phyloP scores from a whole-genome alignment of 345 rosid genomes.

The Hypericum perforatum region DNA sequence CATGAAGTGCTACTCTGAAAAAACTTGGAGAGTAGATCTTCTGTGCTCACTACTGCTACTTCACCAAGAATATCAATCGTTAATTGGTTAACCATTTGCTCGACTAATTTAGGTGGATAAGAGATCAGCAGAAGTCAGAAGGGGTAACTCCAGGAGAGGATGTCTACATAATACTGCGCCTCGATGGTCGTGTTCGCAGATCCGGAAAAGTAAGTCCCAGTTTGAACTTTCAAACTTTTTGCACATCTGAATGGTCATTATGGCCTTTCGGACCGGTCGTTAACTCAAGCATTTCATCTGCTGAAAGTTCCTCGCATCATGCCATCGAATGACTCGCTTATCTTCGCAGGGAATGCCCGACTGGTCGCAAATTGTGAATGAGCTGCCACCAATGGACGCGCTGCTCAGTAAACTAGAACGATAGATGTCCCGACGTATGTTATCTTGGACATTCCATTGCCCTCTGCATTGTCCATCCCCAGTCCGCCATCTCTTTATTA shows the following conservation, averaged over 20 bases:
- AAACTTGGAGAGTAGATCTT: too few relatives aligned
- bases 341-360: constrained; percentile 75
- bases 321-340: neutral
- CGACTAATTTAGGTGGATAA: constrained; percentile 62
- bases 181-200: constrained; percentile 96
- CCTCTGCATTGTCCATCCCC: too few relatives aligned
- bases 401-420: constrained; percentile 79
- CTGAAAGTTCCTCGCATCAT: neutral
- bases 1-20: too few relatives aligned
- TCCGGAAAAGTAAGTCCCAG: constrained; percentile 59
- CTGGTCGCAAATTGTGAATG: constrained; percentile 69
- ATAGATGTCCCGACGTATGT: constrained; percentile 19
- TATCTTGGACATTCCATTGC: too few relatives aligned
- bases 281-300: neutral
- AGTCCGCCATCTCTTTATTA: too few relatives aligned
- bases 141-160: constrained; percentile 83
- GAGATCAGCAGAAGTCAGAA: constrained; percentile 80
- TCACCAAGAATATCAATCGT: neutral
- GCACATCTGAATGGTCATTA: too few relatives aligned
- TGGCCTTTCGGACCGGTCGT: too few relatives aligned
- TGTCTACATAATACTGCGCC: constrained; percentile 73
- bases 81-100: constrained; percentile 1
- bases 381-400: constrained; percentile 73
- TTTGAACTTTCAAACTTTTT: neutral
- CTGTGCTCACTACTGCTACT: too few relatives aligned